Evolutionary conservation across 2,329 filamentous ascomycete genomes (phyloP), one percentile per base, ranked within the genome.

Genomic region (Colletotrichum tofieldiae): DNA sequence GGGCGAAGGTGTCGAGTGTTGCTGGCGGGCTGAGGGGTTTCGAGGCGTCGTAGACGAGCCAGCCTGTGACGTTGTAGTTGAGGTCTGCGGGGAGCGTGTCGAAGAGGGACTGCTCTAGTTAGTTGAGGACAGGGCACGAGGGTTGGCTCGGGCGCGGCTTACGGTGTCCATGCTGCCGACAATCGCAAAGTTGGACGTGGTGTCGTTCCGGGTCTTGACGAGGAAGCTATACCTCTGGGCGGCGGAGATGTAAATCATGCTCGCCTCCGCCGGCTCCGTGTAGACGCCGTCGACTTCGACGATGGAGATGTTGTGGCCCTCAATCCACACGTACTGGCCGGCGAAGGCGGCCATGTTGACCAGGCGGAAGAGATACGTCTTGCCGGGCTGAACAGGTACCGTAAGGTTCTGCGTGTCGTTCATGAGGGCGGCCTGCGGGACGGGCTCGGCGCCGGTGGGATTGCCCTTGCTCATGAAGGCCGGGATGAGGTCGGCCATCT

Each of bases 271-370:
- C 0, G 86, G 85, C 71, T 93, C 86, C 0, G 88, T 90, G 75
- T 93, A 94, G 14, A 94, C 86, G 8, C 93, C 93, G 77, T 94
- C 93, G 1, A 94, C 89, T 79, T 94, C 93, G 43, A 94, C 87
- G 66, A 94, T 90, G 37, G 85, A 88, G 82, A 94, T 90, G 41
- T 88, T 91, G 76, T 92, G 90, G 23, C 86, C 89, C 78, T 92
- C 90, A 65, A 93, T 89, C 90, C 90, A 92, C 58, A 93, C 78
- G 74, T 92, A 91, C 76, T 92, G 89, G 3, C 86, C 88, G 1
- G 90, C 89, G 82, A 94, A 95, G 20, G 92, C 93, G 18, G 91
- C 93, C 26, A 94, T 89, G 76, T 94, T 94, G 76, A 94, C 85
- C 71, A 95, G 84, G 54, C 91, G 91, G 76, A 96, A 87, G 11